Evolutionary conservation across 2,329 filamentous ascomycete genomes (phyloP), one percentile per base, ranked within the genome.

Genomic region (Myriosclerotinia curreyana): DNA sequence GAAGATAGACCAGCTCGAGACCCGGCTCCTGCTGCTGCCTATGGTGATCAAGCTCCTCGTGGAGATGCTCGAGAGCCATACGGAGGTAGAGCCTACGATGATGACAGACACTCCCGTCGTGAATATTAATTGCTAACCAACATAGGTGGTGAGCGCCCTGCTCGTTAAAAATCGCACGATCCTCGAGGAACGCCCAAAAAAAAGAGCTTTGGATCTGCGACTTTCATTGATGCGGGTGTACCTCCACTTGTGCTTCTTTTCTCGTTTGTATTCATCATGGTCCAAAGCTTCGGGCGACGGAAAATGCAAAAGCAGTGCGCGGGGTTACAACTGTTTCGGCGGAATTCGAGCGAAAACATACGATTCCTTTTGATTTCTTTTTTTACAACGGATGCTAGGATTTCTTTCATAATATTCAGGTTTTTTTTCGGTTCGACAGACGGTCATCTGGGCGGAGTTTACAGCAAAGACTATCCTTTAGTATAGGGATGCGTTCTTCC

Each of bases 1-100:
- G 80, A 81, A 60, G 82, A 85, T 56, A 75, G 76, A 63, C 74
- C 76, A 69, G 70, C 76, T 71, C 77, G 77, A 64, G 78, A 79
- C 65, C 70, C 69, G 66, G 68, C 72, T 63, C 75, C 77, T 40
- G 74, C 76, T 68, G 70, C 77, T 59, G 75, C 76, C 68, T 79
- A 79, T 70, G 76, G 74, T 69, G 78, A 80, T 68, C 65, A 77
- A 70, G 77, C 73, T 69, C 73, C 78, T 71, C 77, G 78, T 71
- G 75, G 72, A 69, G 78, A 79, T 22, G 72, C 73, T 66, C 75
- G 77, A 68, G 77, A 79, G 68, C 74, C 77, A 71, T 79, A 79
- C 67, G 75, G 75, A 75, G 75, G 78, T 77, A 75, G 73, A 74
- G 64, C 70, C 68, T 72, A 73, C 71, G 72, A 73, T 70, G 72